These are phyloP conservation scores for Alternaria sp. DNA, from an alignment of 2,329 filamentous ascomycete species.

Conservation along the genomic window DNA sequence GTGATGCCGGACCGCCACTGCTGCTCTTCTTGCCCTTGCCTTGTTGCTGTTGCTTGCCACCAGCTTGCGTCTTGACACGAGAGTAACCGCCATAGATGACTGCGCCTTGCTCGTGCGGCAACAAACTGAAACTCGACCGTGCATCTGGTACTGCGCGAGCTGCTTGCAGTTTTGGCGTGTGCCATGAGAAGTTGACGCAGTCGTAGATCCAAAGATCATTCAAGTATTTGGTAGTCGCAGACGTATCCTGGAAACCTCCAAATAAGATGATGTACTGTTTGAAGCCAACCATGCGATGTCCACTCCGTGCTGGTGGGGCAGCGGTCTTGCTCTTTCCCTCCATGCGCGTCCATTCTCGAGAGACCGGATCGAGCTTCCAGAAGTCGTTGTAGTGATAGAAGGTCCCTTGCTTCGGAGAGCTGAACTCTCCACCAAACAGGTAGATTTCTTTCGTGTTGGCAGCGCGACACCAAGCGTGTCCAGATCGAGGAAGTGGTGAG, in stretches of 20 bases:
- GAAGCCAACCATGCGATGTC: conserved; percentile 94
- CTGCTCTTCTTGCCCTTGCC: conserved; percentile 50
- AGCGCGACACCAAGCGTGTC: conserved; percentile 92
- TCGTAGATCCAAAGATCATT: conserved; percentile 97
- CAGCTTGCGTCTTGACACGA: conserved; percentile 72
- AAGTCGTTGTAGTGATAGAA: conserved; percentile 99
- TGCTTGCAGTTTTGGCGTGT: conserved; percentile 74
- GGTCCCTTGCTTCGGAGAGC: conserved; percentile 93
- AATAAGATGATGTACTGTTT: conserved; percentile 97
- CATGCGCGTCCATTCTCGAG: conserved; percentile 88
- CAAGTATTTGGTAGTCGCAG: conserved; percentile 91
- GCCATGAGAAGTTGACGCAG: conserved; percentile 84
- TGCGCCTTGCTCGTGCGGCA: conserved; percentile 89
- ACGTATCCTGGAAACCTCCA: conserved; percentile 96
- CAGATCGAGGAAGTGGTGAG: conserved; percentile 84
- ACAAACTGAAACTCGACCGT: conserved; percentile 86
- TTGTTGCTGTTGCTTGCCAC: conserved; percentile 65
- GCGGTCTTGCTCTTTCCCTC: conserved; percentile 82
- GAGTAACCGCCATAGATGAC: conserved; percentile 95
- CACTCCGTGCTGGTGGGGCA: conserved; percentile 82
- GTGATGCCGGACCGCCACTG: conserved; percentile 65
- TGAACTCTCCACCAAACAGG: conserved; percentile 95
- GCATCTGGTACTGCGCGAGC: conserved; percentile 88
- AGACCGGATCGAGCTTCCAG: conserved; percentile 85
- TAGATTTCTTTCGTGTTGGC: conserved; percentile 87